phyloP scores from a whole-genome alignment of 495 filamentous ascomycete species.

The Xylona heveae region DNA sequence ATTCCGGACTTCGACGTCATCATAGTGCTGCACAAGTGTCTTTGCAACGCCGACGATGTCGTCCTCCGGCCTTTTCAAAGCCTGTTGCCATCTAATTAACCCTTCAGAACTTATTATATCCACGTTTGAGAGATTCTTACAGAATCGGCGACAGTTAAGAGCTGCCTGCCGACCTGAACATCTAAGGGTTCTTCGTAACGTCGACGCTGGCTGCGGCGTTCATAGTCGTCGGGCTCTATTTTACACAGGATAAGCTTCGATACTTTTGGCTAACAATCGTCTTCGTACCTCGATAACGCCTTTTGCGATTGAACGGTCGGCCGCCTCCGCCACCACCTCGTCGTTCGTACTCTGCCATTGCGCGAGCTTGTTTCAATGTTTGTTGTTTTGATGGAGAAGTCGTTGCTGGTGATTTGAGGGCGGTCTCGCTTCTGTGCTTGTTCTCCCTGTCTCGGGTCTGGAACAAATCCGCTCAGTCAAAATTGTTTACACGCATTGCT shows the following conservation, averaged over 20 bases:
- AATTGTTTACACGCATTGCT: too few relatives aligned
- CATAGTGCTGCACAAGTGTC: conserved; percentile 54
- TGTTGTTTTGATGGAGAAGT: conserved; percentile 1
- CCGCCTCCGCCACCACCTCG: conserved; percentile 32
- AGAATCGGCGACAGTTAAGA: conserved; percentile 71
- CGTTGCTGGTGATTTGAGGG: conserved; percentile 3
- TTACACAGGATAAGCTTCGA: conserved; percentile 7
- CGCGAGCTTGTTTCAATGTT: too few relatives aligned
- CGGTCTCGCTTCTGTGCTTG: too few relatives aligned
- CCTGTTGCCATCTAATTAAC: conserved; percentile 17
- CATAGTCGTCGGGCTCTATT: conserved; percentile 54
- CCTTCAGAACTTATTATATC: conserved; percentile 1
- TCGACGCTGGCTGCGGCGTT: conserved; percentile 51
- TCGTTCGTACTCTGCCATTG: conserved; percentile 65
- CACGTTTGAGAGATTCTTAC: conserved; percentile 16
- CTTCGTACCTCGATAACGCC: conserved; percentile 30
- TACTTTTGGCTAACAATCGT: background rate
- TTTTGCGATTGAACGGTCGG: conserved; percentile 43
- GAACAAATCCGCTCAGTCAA: too few relatives aligned
- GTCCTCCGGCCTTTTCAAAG: conserved; percentile 59
- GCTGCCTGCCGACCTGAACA: conserved; percentile 56
- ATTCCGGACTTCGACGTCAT: conserved; percentile 50
- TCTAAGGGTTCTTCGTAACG: conserved; percentile 60
- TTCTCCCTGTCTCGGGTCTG: too few relatives aligned
- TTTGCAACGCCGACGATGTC: conserved; percentile 58